Base-by-base conservation (phyloP, 345 rosid genomes). In the Jatropha curcas region DNA sequence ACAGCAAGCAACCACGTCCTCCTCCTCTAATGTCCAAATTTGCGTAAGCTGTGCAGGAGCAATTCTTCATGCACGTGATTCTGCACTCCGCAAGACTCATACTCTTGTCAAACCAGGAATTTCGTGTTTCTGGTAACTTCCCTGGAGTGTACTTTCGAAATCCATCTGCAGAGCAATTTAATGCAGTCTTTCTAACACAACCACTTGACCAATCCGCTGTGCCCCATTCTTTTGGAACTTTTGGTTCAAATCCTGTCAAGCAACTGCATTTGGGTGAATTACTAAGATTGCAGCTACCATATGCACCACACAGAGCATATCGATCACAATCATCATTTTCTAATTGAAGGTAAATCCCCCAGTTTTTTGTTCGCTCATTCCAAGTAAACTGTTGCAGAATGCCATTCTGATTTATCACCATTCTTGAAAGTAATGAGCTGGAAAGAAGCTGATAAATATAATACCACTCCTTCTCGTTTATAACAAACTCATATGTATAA, bases 1-100 rank as follows among this genome's bases (percentile, higher is more conserved):
- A 65, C 2, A n/a, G 68, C 53, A 65, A 25, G 33, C 68, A 65
- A 9, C 68, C 68, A 28, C 68, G 43, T 17, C 67, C 48, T 65
- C 55, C 55, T 4, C 22, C 22, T 2, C 20, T 41, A 0, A 65
- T 65, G 20, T 65, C 53, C 53, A 34, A 39, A 52, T n/a, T 52
- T 52, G 57, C 4, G 9, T 52, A 52, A 52, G 57, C 57, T 52
- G 13, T 52, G 9, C 53, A 65, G 19, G 68, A 65, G 53, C 68
- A 65, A 37, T 65, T 65, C 8, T 65, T 43, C 52, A 24, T 2
- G 20, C 68, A 65, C 7, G 3, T 10, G 7, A 20, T 24, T 25
- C 25, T 17, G 53, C 68, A 65, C 4, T 25, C 52, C 20, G 8
- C 8, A 43, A 37, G 10, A 4, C 19, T 43, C 68, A 25, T 39